These are phyloP conservation scores for Boechera divaricarpa DNA, from an alignment of 345 rosid species.

Conservation along the genomic window DNA sequence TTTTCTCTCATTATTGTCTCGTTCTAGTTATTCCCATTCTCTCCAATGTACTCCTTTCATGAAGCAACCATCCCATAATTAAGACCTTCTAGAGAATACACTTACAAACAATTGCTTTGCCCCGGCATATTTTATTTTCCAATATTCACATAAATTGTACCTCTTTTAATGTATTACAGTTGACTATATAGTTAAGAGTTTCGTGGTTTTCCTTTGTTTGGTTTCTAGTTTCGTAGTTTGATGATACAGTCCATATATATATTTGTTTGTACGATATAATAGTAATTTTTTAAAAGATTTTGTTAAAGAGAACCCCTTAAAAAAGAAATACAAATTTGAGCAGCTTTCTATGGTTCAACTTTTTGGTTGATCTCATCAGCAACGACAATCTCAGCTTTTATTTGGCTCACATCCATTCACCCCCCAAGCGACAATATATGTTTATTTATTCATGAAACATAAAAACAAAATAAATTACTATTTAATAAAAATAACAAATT, in stretches of 20 bases:
- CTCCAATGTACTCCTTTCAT: slow-evolving; percentile 31
- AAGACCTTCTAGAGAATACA: slow-evolving; percentile 28
- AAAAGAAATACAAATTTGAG: not conserved
- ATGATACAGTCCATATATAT: no score
- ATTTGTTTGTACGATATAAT: no score
- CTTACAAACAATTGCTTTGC: slow-evolving; percentile 5
- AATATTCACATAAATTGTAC: not conserved
- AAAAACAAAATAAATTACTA: not conserved
- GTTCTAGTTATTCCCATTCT: slow-evolving; percentile 30
- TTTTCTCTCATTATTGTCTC: slow-evolving; percentile 26
- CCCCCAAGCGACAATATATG: slow-evolving; percentile 14
- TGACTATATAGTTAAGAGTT: not conserved
- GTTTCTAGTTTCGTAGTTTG: slow-evolving; percentile 6
- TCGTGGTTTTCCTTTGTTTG: not conserved
- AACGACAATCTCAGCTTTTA: slow-evolving; percentile 22
- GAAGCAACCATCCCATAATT: slow-evolving; percentile 27
- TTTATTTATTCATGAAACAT: slow-evolving; percentile 13
- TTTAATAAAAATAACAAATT: not conserved
- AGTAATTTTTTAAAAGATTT: no score
- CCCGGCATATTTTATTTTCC: not conserved
- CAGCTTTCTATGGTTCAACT: slow-evolving; percentile 10
- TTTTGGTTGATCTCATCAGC: not conserved
- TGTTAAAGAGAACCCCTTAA: not conserved
- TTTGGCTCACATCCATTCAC: slow-evolving; percentile 24
- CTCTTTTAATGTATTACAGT: not conserved